phyloP scores from a whole-genome alignment of 2,329 filamentous ascomycete genomes.

The Alternaria metachromatica region DNA sequence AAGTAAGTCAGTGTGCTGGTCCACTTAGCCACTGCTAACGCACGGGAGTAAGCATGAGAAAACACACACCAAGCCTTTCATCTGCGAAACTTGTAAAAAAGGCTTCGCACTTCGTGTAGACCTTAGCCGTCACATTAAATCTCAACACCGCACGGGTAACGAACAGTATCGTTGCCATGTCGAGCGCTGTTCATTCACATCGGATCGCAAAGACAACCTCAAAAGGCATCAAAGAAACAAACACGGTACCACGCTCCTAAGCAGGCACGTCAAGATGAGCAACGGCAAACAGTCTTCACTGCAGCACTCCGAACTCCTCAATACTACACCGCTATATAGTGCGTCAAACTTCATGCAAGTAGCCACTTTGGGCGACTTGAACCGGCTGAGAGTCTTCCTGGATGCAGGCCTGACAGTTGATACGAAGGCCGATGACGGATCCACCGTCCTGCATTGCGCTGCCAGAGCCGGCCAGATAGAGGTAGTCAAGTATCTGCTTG shows the following conservation, averaged over 20 bases:
- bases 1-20: constrained; percentile 1
- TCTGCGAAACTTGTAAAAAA: background rate
- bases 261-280: too few relatives aligned
- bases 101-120: constrained; percentile 11
- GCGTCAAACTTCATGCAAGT: constrained; percentile 2
- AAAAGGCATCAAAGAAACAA: background rate
- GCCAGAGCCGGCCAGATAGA: constrained; percentile 5
- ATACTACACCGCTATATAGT: background rate
- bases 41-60: constrained; percentile 11
- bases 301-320: too few relatives aligned
- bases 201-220: constrained; percentile 17
- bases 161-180: background rate
- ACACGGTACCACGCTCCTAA: too few relatives aligned
- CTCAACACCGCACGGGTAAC: constrained; percentile 11
- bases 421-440: constrained; percentile 4
- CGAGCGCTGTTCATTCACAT: background rate
- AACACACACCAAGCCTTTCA: constrained; percentile 10
- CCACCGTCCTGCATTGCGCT: constrained; percentile 20
- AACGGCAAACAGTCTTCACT: too few relatives aligned
- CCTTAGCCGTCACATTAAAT: constrained; percentile 6
- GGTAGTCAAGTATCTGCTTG: background rate
- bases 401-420: background rate
- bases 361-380: constrained; percentile 7
- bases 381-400: background rate
- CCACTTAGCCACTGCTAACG: background rate